Evolutionary conservation across 345 rosid genomes (phyloP).

Genomic region (Aethionema arabicum): DNA sequence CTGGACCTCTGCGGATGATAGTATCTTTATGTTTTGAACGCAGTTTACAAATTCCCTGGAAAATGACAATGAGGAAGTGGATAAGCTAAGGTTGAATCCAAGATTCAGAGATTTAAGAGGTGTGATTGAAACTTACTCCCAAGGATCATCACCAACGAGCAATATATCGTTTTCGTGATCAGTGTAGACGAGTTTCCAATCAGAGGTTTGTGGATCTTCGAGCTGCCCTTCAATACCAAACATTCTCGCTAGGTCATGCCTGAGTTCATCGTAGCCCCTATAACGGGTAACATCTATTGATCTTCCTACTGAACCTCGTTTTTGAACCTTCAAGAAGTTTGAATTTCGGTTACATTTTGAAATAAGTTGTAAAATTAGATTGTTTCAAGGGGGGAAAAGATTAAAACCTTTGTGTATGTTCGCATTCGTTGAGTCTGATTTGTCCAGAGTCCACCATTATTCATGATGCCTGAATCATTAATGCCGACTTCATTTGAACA

Average conservation of each 20-base stretch:
- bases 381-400: slow-evolving; percentile 8
- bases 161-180: slow-evolving; percentile 93
- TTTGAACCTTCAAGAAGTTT: slow-evolving; percentile 70
- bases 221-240: slow-evolving; percentile 96
- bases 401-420: slow-evolving; percentile 83
- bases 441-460: slow-evolving; percentile 68
- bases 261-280: slow-evolving; percentile 75
- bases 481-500: slow-evolving; percentile 73
- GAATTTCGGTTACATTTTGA: background rate
- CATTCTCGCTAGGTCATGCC: slow-evolving; percentile 89
- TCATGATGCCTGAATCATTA: slow-evolving; percentile 65
- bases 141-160: slow-evolving; percentile 97
- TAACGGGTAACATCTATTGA: slow-evolving; percentile 90
- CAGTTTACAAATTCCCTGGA: slow-evolving; percentile 52
- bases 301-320: slow-evolving; percentile 96
- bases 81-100: slow-evolving; percentile 11
- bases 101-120: background rate
- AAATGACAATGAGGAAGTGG: slow-evolving; percentile 16
- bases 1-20: slow-evolving; percentile 91
- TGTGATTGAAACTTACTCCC: slow-evolving; percentile 71
- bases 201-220: slow-evolving; percentile 87
- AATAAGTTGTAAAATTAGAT: background rate
- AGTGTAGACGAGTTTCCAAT: slow-evolving; percentile 89
- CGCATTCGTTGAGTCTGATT: slow-evolving; percentile 88
- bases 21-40: slow-evolving; percentile 86